Base-by-base conservation (phyloP, 2,329 filamentous ascomycete genomes). In the Xylariomycetidae sp. region DNA sequence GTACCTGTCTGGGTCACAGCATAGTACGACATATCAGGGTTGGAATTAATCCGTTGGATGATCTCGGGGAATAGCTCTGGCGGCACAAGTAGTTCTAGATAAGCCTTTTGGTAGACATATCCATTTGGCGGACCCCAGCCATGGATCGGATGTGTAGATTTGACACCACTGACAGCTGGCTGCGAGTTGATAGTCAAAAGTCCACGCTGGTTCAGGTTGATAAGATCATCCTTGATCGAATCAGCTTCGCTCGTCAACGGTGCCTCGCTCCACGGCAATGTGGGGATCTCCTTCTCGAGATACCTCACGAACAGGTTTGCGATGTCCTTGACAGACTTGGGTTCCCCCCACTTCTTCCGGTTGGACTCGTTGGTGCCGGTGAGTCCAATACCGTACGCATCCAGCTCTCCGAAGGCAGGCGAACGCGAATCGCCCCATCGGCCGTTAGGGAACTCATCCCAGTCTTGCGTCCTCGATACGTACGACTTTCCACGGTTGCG, bases 401-500 rank as follows among this genome's bases (percentile, higher is more conserved):
- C 90, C 33, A 97, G 70, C 62, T 96, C 88, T 53, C 92, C 92
- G 54, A 96, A 98, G 31, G 92, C 92, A 41, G 92, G 92, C 38
- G 90, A 97, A 45, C 92, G 79, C 33, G 89, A 90, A 62, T 98
- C 92, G 63, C 92, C 94, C 92, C 92, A 98, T 61, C 92, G 85
- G 29, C 92, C 92, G 69, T 98, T 98, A 36, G 92, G 92, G 52
- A 96, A 98, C 61, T 98, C 92, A 53, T 98, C 92, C 92, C 92
- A 98, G 49, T 96, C 90, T 58, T 96, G 89, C 1, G 92, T 98
- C 35, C 92, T 87, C 36, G 88, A 81, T 35, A 98, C 82, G 53
- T 98, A 98, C 4, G 89, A 95, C 56, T 92, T 88, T 64, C 94
- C 92, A 38, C 92, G 80, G 65, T 97, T 96, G 50, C 90, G 82